phyloP scores from a whole-genome alignment of 2,329 filamentous ascomycete genomes.

The Diaporthe capsici region DNA sequence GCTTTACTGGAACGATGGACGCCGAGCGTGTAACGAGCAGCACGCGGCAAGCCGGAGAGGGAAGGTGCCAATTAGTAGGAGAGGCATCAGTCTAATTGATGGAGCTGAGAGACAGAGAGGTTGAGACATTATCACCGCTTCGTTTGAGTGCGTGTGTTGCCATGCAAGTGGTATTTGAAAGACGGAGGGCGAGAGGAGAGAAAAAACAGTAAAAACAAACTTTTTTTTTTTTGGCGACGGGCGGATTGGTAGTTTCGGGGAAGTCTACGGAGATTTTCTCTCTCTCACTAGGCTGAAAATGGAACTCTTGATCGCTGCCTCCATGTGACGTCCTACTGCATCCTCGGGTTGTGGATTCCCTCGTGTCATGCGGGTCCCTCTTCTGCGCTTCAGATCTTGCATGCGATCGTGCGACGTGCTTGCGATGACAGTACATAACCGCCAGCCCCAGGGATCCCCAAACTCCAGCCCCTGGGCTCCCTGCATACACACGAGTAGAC shows the following conservation, averaged over 20 bases:
- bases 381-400: conserved; percentile 22
- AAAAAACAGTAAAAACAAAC: conserved; percentile 27
- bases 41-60: not conserved
- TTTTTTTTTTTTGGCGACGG: conserved; percentile 27
- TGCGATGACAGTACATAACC: not conserved
- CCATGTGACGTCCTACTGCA: conserved; percentile 36
- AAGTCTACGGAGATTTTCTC: conserved; percentile 34
- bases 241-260: conserved; percentile 38
- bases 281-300: conserved; percentile 42
- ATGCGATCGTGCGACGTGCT: conserved; percentile 21
- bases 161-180: conserved; percentile 31
- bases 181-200: not conserved
- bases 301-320: conserved; percentile 46
- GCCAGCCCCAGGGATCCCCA: conserved; percentile 12
- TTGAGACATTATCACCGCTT: conserved; percentile 22
- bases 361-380: conserved; percentile 34
- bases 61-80: conserved; percentile 5
- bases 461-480: not conserved
- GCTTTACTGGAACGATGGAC: conserved; percentile 1
- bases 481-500: not conserved
- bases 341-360: conserved; percentile 31
- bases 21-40: not conserved
- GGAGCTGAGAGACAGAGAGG: conserved; percentile 8
- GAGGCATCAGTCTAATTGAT: conserved; percentile 3
- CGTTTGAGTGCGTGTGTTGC: conserved; percentile 30